Evolutionary conservation across 257 asterid species (phyloP).

Genomic region (Rehmannia glutinosa): DNA sequence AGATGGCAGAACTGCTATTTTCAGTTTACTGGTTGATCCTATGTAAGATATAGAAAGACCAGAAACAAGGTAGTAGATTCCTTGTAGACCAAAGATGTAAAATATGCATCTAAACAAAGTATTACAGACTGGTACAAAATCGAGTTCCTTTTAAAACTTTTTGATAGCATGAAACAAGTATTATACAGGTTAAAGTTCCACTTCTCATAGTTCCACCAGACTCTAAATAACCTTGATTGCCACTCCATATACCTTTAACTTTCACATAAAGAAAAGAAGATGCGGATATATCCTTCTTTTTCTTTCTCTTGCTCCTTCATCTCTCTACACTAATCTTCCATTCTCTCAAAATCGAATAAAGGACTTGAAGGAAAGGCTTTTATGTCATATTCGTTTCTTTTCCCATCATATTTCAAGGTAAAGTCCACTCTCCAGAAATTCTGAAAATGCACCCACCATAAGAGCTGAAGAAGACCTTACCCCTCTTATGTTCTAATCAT

Average conservation of each 20-base stretch:
- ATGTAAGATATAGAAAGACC: not conserved
- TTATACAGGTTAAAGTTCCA: not conserved
- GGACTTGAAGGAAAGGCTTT: not conserved
- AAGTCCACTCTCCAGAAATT: not conserved
- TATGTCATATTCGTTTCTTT: not conserved
- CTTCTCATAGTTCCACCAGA: not conserved
- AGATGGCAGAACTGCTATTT: not conserved
- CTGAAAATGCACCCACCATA: not conserved
- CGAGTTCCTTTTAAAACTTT: too few species aligned
- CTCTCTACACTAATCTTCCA: not conserved
- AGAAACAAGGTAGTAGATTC: too few species aligned
- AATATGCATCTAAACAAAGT: not conserved
- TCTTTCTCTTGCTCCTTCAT: not conserved
- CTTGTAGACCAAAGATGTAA: too few species aligned
- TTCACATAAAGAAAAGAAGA: not conserved
- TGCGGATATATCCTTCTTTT: not conserved
- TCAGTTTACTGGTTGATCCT: not conserved
- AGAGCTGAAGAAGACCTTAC: not conserved
- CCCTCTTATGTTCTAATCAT: not conserved
- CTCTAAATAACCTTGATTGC: not conserved
- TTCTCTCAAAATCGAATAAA: not conserved
- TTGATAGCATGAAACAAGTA: not conserved
- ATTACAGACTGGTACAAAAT: not conserved
- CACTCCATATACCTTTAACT: not conserved
- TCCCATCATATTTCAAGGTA: not conserved